A percentile compares a stretch with the other conserved stretches of the same genome.
Conservation (phyloP, 805 yeast genomes). For the Sugiyamaella lignohabitans region DNA sequence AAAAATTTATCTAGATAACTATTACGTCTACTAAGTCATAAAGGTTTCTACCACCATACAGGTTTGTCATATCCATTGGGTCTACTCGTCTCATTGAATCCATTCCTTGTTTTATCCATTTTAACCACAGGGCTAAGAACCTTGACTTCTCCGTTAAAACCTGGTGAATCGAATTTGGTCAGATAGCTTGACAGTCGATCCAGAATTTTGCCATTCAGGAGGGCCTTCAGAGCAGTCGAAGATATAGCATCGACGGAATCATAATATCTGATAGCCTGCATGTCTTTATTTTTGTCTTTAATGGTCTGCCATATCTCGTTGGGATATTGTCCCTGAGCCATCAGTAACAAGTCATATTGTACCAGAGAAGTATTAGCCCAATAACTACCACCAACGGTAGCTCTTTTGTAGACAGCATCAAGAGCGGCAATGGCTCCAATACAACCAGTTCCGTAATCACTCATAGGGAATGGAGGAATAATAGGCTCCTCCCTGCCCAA, state of each 20-base stretch:
- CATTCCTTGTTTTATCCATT: slow-evolving; percentile 15
- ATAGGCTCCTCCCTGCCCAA: slow-evolving; percentile 31
- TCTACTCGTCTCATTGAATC: slow-evolving; percentile 22
- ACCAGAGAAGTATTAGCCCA: slow-evolving; percentile 31
- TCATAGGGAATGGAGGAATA: slow-evolving; percentile 36
- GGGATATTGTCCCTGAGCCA: slow-evolving; percentile 28
- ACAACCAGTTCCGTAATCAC: slow-evolving; percentile 35
- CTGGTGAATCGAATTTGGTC: slow-evolving; percentile 27
- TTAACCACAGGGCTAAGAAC: slow-evolving; percentile 10
- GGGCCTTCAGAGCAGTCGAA: slow-evolving; percentile 23
- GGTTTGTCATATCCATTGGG: slow-evolving; percentile 26
- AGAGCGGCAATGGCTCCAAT: slow-evolving; percentile 32
- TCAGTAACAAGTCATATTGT: slow-evolving; percentile 31
- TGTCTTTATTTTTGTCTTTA: slow-evolving; percentile 15
- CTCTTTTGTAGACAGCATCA: slow-evolving; percentile 28
- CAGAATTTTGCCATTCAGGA: slow-evolving; percentile 18
- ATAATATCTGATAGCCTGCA: slow-evolving; percentile 22
- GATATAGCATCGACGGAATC: slow-evolving; percentile 17
- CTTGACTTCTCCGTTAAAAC: slow-evolving; percentile 15
- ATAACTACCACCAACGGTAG: slow-evolving; percentile 30
- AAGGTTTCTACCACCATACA: slow-evolving; percentile 24
- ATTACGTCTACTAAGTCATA: no score
- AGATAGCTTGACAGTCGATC: slow-evolving; percentile 27
- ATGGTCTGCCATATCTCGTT: slow-evolving; percentile 23
- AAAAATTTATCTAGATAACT: neutral